Percentiles rank a stretch among this genome's conserved stretches.
phyloP scores from a whole-genome alignment of 495 filamentous ascomycete genomes.

The Pseudevernia furfuracea region DNA sequence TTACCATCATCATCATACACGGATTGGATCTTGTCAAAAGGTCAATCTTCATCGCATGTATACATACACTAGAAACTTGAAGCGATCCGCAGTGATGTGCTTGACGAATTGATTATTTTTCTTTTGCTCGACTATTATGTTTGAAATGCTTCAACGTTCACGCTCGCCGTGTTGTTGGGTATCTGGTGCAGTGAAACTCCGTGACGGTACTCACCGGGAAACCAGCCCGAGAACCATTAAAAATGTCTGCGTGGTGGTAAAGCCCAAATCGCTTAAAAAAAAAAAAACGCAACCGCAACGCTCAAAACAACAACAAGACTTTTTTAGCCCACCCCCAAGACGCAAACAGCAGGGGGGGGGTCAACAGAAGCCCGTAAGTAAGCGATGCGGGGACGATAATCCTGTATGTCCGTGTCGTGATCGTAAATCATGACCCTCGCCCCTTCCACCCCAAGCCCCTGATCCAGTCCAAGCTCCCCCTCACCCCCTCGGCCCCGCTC shows the following conservation, averaged over 20 bases:
- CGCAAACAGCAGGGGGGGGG: too few relatives aligned
- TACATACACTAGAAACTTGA: neutral
- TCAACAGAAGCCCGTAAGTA: too few relatives aligned
- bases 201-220: constrained; percentile 19
- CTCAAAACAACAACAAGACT: too few relatives aligned
- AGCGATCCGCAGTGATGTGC: neutral
- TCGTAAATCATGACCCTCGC: neutral
- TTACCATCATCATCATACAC: neutral
- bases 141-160: neutral
- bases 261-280: neutral
- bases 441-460: neutral
- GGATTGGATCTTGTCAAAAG: neutral
- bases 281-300: too few relatives aligned
- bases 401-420: too few relatives aligned
- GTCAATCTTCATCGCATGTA: neutral
- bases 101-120: neutral
- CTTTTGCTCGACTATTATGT: too few relatives aligned
- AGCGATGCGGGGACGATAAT: too few relatives aligned
- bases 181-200: constrained; percentile 18
- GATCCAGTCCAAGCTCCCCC: neutral
- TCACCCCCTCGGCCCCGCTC: constrained; percentile 5
- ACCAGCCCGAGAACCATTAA: constrained; percentile 9
- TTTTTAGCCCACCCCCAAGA: too few relatives aligned
- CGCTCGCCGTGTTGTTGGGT: neutral
- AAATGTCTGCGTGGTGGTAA: too few relatives aligned